Evolutionary conservation across 495 filamentous ascomycete genomes (phyloP).

Genomic region (Tuber magnatum): DNA sequence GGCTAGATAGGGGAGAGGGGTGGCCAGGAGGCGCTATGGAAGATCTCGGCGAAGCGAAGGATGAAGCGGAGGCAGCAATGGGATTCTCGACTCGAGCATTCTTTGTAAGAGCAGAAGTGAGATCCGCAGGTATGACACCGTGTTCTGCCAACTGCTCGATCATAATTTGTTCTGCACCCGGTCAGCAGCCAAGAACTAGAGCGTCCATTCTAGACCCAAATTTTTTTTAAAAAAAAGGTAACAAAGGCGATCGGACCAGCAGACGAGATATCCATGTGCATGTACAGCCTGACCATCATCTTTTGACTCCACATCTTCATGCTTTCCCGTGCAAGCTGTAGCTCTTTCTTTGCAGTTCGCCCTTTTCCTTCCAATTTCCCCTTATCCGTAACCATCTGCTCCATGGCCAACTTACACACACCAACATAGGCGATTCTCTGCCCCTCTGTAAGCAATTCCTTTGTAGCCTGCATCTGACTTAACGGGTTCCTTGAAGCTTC

Average conservation of each 20-base stretch:
- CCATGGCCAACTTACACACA: slow-evolving; percentile 68
- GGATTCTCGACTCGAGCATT: slow-evolving; percentile 92
- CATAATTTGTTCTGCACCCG: slow-evolving; percentile 78
- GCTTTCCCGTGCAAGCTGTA: slow-evolving; percentile 61
- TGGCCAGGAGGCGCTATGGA: slow-evolving; percentile 15
- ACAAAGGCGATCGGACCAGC: slow-evolving; percentile 42
- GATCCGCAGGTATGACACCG: slow-evolving; percentile 74
- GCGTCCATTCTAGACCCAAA: background rate
- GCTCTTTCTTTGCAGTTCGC: slow-evolving; percentile 58
- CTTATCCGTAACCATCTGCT: slow-evolving; percentile 63
- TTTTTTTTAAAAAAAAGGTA: background rate
- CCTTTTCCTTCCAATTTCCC: slow-evolving; percentile 51
- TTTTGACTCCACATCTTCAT: slow-evolving; percentile 95
- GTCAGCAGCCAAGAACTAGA: slow-evolving; percentile 26
- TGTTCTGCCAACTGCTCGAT: slow-evolving; percentile 94
- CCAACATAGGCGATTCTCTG: slow-evolving; percentile 97
- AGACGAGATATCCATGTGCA: slow-evolving; percentile 89
- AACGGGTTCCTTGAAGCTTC: slow-evolving; percentile 77
- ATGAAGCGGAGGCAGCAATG: slow-evolving; percentile 49
- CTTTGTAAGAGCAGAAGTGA: slow-evolving; percentile 80
- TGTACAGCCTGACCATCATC: slow-evolving; percentile 89
- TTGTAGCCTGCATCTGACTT: slow-evolving; percentile 90
- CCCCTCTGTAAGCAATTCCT: slow-evolving; percentile 87
- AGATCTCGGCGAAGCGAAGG: background rate
- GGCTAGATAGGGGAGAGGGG: slow-evolving; percentile 1